Conservation (phyloP, 164 flowering plant genomes). For the Litsea cubeba region DNA sequence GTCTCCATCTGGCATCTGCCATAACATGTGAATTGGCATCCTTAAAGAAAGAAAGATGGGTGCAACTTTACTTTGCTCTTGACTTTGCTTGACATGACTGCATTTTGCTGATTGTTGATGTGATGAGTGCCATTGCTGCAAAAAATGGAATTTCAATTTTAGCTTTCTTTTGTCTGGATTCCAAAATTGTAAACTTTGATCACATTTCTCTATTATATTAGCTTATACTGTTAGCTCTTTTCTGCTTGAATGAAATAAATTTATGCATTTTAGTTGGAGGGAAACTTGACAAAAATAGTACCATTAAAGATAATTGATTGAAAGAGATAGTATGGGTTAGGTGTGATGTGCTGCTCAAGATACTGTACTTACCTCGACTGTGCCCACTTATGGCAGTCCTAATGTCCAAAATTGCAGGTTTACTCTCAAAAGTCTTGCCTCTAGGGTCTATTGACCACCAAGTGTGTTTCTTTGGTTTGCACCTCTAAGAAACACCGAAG, state of each 20-base stretch:
- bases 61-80: not conserved
- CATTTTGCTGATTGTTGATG: not conserved
- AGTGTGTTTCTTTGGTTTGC: no score
- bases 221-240: not conserved
- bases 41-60: not conserved
- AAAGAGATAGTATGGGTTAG: no score
- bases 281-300: no score
- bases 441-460: no score
- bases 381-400: no score
- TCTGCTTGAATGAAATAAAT: not conserved
- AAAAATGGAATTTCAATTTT: not conserved
- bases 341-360: no score
- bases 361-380: no score
- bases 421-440: no score
- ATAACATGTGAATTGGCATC: no score
- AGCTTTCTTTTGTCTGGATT: not conserved
- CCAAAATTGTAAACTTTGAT: not conserved
- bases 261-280: not conserved
- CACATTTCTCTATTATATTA: not conserved
- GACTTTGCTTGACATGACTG: not conserved
- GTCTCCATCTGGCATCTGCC: not conserved
- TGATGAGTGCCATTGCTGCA: not conserved
- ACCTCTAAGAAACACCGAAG: no score
- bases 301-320: no score
- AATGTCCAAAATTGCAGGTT: no score